phyloP scores from a whole-genome alignment of 352 stramenopile species.

The Phytophthora vignae region DNA sequence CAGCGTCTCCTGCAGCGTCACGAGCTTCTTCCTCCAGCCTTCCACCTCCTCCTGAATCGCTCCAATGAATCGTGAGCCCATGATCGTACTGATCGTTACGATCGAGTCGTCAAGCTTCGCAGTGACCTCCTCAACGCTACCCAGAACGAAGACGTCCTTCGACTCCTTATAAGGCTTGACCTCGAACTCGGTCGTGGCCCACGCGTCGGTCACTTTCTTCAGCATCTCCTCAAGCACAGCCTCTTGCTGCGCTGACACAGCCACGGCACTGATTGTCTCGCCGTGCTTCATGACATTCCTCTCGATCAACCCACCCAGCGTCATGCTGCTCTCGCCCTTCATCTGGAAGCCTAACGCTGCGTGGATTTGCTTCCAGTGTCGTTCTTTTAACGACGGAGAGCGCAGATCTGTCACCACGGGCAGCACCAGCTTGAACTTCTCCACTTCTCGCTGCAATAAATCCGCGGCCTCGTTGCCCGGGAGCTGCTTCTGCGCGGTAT shows the following conservation, averaged over 20 bases:
- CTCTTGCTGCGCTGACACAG: slow-evolving; percentile 91
- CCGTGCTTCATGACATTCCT: slow-evolving; percentile 88
- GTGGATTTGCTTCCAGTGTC: slow-evolving; percentile 83
- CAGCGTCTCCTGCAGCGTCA: slow-evolving; percentile 85
- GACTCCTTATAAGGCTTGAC: slow-evolving; percentile 94
- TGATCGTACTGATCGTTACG: slow-evolving; percentile 94
- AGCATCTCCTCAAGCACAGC: slow-evolving; percentile 94
- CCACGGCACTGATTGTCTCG: slow-evolving; percentile 87
- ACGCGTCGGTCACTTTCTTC: slow-evolving; percentile 92
- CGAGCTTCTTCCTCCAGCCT: slow-evolving; percentile 84
- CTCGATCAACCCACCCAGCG: slow-evolving; percentile 89
- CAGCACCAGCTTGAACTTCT: slow-evolving; percentile 91
- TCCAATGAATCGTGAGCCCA: slow-evolving; percentile 92
- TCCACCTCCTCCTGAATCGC: slow-evolving; percentile 93
- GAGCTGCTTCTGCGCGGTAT: slow-evolving; percentile 88
- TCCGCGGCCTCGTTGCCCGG: slow-evolving; percentile 87
- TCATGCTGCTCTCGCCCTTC: slow-evolving; percentile 80
- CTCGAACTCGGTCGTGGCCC: slow-evolving; percentile 92
- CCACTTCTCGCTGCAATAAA: slow-evolving; percentile 85
- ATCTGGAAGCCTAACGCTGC: slow-evolving; percentile 90
- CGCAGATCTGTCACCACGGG: slow-evolving; percentile 81
- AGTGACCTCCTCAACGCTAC: slow-evolving; percentile 92
- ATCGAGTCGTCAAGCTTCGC: slow-evolving; percentile 93
- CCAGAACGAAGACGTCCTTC: slow-evolving; percentile 94
- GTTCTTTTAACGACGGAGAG: slow-evolving; percentile 69